Base-by-base conservation (phyloP, 352 stramenopile genomes). In the Globisporangium perplexum region DNA sequence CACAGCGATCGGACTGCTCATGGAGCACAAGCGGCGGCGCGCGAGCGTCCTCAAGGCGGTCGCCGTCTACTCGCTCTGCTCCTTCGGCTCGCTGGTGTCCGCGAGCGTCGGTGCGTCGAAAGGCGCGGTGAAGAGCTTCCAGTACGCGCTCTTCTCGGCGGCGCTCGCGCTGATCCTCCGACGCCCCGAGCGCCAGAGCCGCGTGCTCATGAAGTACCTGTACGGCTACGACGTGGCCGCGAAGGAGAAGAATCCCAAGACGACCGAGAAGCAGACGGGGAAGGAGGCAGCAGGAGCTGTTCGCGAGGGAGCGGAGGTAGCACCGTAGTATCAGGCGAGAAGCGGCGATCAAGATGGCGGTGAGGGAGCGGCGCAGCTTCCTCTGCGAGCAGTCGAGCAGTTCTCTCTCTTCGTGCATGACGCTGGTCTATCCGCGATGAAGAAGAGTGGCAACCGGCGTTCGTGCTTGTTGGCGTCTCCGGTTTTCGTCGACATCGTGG, bases 11-110 rank as follows among this genome's bases (percentile, higher is more conserved):
- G 69, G 62, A 4, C 47, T 90, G 45, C 41, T 77, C 22, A 62
- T 65, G 10, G 80, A 90, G 60, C 73, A 81, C 51, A 59, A 71
- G 15, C 68, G 71, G 47, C 77, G 80, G 7, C 77, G 77, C 14
- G 58, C 63, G 10, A 77, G 63, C 28, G 73, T 87, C 33, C 60
- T 87, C 35, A 86, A 88, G 55, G 72, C 73, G 17, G 64, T 85
- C 31, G 64, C 71, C 0, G 59, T 84, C 28, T 90, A 88, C 63
- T 59, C 66, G 47, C 59, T 80, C 14, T 64, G 68, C 45, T 65
- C 63, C 24, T 62, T 65, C 28, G 72, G 68, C 22, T 55, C 68
- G 48, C 62, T 58, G 12, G 50, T 75, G 41, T 59, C 57, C 5
- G 45, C 57, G 22, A 31, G 52, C 1, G 33, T 80, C 24, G 50